Percentiles rank a stretch among this genome's conserved stretches.
Evolutionary conservation across 1,139 yeast species (phyloP).

Genomic region (Magnusiomyces ingens): DNA sequence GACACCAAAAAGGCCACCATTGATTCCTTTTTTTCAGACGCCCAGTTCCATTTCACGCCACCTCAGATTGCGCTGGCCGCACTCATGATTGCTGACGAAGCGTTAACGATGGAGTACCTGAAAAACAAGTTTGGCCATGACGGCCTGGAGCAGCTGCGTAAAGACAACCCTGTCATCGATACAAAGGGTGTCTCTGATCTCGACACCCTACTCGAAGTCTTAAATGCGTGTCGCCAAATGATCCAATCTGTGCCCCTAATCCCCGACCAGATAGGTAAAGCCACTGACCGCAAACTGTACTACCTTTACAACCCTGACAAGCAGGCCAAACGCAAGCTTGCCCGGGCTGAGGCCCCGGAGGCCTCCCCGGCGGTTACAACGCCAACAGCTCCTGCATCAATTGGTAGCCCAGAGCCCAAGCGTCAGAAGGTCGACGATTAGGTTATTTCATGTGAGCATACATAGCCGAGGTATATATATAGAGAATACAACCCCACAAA

Average conservation of each 20-base stretch:
- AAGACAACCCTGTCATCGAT: constrained; percentile 11
- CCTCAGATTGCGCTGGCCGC: constrained; percentile 94
- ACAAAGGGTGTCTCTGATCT: constrained; percentile 11
- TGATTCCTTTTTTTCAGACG: constrained; percentile 67
- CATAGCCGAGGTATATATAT: too few species aligned
- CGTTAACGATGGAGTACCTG: constrained; percentile 60
- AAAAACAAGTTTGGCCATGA: constrained; percentile 42
- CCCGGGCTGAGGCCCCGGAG: neutral
- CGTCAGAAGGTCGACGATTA: too few species aligned
- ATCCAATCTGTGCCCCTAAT: constrained; percentile 16
- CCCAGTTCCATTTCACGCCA: constrained; percentile 71
- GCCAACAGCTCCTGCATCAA: neutral
- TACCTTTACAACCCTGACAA: constrained; percentile 25
- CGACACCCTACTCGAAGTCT: constrained; percentile 16
- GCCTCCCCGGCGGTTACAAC: neutral
- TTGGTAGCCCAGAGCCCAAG: neutral
- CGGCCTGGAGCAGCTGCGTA: constrained; percentile 1
- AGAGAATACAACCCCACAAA: too few species aligned
- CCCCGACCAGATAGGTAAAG: constrained; percentile 27
- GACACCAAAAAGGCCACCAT: constrained; percentile 57
- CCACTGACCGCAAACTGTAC: constrained; percentile 32
- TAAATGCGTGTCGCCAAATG: constrained; percentile 22
- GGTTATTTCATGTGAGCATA: too few species aligned
- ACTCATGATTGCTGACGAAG: constrained; percentile 57
- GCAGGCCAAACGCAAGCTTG: constrained; percentile 14